These are phyloP conservation scores for Limnomonas spitsbergensis DNA, from an alignment of 139 green algal genomes.

Conservation along the genomic window DNA sequence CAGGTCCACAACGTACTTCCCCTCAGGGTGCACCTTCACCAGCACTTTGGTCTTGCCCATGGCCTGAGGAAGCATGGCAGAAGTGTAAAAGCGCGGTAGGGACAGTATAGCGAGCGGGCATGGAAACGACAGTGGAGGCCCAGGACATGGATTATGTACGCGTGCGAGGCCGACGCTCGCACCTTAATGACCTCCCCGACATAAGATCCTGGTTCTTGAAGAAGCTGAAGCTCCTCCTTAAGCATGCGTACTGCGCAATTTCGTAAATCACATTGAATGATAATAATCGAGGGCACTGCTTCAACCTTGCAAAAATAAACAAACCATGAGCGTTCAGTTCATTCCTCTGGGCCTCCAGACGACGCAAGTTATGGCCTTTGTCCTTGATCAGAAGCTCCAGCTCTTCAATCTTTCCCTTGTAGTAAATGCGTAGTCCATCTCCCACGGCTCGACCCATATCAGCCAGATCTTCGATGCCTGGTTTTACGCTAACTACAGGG, in stretches of 20 bases:
- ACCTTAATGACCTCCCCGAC: constrained; percentile 99
- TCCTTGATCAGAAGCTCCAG: constrained; percentile 88
- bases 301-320: too few species aligned
- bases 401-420: constrained; percentile 86
- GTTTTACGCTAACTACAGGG: neutral
- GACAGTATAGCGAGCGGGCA: neutral
- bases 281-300: too few species aligned
- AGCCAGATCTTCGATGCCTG: neutral
- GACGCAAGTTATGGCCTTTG: constrained; percentile 88
- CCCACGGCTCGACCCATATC: constrained; percentile 27
- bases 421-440: constrained; percentile 48
- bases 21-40: constrained; percentile 97
- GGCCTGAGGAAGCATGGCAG: constrained; percentile 73
- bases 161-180: neutral
- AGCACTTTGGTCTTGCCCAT: constrained; percentile 99
- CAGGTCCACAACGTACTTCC: constrained; percentile 98
- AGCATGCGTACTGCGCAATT: constrained; percentile 87
- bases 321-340: constrained; percentile 94
- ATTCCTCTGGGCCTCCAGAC: constrained; percentile 97
- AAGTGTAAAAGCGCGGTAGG: neutral
- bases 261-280: neutral
- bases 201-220: constrained; percentile 98
- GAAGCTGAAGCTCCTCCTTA: constrained; percentile 93
- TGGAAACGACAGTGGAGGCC: neutral
- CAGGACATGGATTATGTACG: too few species aligned